Evolutionary conservation across 345 rosid species (phyloP), one percentile per base, ranked within the genome.

Genomic region (Salix arbutifolia): DNA sequence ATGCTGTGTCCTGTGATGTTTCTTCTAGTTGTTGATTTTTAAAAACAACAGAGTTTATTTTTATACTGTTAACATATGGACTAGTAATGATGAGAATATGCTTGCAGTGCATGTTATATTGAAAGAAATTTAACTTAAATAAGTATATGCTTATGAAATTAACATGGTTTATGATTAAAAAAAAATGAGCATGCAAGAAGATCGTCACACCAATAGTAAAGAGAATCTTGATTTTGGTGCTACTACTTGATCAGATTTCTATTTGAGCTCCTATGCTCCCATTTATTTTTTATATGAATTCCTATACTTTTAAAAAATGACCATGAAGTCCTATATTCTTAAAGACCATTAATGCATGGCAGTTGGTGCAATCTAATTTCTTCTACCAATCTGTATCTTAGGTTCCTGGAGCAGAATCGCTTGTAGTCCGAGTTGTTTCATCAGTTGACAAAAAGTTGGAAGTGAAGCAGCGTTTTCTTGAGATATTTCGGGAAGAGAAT

Each of bases 401-500:
- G 99, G 85, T 96, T 83, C 95, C 89, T 80, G 95, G 94, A 74
- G 99, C 97, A 69, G 99, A 96, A 84, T 80, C 97, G 69, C 97
- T 96, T 81, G 99, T 92, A 67, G 71, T 96, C 69, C 88, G 99
- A 82, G 99, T 96, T 82, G 99, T 96, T 89, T 94, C 97, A 75
- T 96, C 99, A 5, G 99, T 94, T 77, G 98, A 96, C 88, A 96
- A 96, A 82, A 96, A 94, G 87, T 79, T 96, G 84, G 99, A 96
- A 83, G 99, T 96, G 82, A 96, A 96, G 87, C 94, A 86, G 67
- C 91, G 97, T 67, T 94, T 94, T 84, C 94, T 94, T 85, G 99
- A 96, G 82, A 94, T 94, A 67, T 96, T 91, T 81, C 91, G 81
- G 60, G 97, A 92, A 69, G 95, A 94, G 78, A 91, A 92, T 87